These are phyloP conservation scores for Avena atlantica DNA, from an alignment of 176 grass and related monocot genomes.

Conservation along the genomic window DNA sequence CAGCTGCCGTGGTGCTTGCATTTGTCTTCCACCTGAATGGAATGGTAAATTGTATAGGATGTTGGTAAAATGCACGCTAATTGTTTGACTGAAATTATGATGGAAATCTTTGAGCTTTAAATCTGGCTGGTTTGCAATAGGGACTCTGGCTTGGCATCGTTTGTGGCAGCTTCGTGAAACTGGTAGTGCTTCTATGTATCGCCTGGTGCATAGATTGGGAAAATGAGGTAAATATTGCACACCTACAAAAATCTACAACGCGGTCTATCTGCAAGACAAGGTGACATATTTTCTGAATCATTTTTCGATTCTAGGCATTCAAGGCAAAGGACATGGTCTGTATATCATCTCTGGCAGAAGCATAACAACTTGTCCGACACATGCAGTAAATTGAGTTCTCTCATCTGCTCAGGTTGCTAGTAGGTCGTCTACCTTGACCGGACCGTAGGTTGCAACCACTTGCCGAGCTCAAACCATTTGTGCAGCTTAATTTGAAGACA, in stretches of 20 bases:
- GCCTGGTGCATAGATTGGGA: background rate
- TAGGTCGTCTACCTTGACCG: no score
- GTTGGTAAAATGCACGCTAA: no score
- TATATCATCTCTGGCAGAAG: background rate
- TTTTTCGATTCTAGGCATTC: background rate
- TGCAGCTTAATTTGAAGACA: no score
- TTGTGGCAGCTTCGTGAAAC: background rate
- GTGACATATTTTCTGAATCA: background rate
- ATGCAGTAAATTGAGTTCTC: background rate
- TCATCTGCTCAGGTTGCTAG: no score
- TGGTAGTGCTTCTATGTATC: background rate
- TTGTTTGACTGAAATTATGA: no score
- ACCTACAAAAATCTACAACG: background rate
- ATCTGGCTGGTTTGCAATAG: background rate
- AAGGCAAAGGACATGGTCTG: background rate
- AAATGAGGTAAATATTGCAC: background rate
- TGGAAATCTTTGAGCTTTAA: background rate
- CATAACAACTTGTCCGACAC: background rate
- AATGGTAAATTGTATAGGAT: background rate
- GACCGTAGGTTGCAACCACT: no score
- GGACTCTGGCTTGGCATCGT: constrained; percentile 1
- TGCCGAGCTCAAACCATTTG: no score
- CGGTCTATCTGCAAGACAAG: background rate
- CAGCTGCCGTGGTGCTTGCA: background rate
- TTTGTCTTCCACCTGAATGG: constrained; percentile 38